Evolutionary conservation across 2,329 filamentous ascomycete species (phyloP).

Genomic region (Nemania serpens): DNA sequence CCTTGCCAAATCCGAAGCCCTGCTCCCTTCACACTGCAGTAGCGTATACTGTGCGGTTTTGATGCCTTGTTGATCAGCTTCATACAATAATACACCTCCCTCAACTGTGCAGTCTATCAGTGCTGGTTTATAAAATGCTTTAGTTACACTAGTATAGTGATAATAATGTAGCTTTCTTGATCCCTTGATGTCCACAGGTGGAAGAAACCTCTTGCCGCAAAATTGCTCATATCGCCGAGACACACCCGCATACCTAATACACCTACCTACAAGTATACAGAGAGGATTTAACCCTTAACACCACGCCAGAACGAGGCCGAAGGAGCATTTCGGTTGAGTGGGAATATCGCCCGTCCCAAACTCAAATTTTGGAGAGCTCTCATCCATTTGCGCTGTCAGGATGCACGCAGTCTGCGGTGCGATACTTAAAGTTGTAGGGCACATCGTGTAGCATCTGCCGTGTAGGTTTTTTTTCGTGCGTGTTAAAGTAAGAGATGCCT

Average conservation of each 20-base stretch:
- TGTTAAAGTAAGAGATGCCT: no score
- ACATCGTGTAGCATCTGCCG: not conserved
- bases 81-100: conserved; percentile 12
- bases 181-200: not conserved
- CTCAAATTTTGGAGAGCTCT: conserved; percentile 19
- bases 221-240: not conserved
- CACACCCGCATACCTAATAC: not conserved
- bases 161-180: no score
- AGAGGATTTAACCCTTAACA: no score
- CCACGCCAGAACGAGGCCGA: no score
- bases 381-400: conserved; percentile 27
- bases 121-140: not conserved
- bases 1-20: conserved; percentile 19
- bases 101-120: no score
- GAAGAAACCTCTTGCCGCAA: conserved; percentile 7
- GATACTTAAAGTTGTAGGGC: not conserved
- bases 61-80: not conserved
- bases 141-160: not conserved
- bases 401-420: not conserved
- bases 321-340: conserved; percentile 11
- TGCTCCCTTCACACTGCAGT: conserved; percentile 4
- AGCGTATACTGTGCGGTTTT: conserved; percentile 15
- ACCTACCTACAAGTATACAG: no score
- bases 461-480: no score
- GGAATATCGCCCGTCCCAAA: conserved; percentile 4